Evolutionary conservation across 2,329 filamentous ascomycete species (phyloP).

Genomic region (Trichophaea hybrida): DNA sequence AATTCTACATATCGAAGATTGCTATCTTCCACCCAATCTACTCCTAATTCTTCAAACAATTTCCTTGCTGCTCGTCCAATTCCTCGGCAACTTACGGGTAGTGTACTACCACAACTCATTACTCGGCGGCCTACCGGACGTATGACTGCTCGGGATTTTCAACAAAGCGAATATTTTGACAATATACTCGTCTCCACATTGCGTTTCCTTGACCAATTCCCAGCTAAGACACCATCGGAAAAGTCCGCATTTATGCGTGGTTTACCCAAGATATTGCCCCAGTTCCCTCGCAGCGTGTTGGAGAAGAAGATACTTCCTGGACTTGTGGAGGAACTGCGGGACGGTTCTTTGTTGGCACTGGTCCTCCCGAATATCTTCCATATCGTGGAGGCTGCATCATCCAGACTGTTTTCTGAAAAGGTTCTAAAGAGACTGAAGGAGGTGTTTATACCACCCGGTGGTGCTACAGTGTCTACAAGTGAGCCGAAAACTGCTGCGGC

Average conservation of each 20-base stretch:
- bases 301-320: constrained; percentile 89
- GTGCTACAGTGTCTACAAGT: constrained; percentile 15
- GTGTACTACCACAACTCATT: constrained; percentile 72
- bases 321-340: constrained; percentile 83
- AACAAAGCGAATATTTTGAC: constrained; percentile 91
- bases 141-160: constrained; percentile 78
- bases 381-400: constrained; percentile 11
- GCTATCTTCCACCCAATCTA: constrained; percentile 61
- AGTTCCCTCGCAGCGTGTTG: constrained; percentile 84
- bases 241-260: constrained; percentile 87
- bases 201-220: constrained; percentile 79
- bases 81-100: constrained; percentile 59
- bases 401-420: constrained; percentile 57
- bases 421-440: constrained; percentile 75
- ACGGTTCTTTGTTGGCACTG: constrained; percentile 62
- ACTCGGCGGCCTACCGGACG: constrained; percentile 76
- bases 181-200: constrained; percentile 94
- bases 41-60: constrained; percentile 68
- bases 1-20: constrained; percentile 71
- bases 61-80: constrained; percentile 68
- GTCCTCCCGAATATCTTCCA: constrained; percentile 77
- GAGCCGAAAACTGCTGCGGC: constrained; percentile 35
- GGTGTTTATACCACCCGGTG: constrained; percentile 52
- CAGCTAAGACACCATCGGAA: constrained; percentile 79
- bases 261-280: constrained; percentile 69